phyloP scores from a whole-genome alignment of 208 protist genomes.

The Leishmania arabica region DNA sequence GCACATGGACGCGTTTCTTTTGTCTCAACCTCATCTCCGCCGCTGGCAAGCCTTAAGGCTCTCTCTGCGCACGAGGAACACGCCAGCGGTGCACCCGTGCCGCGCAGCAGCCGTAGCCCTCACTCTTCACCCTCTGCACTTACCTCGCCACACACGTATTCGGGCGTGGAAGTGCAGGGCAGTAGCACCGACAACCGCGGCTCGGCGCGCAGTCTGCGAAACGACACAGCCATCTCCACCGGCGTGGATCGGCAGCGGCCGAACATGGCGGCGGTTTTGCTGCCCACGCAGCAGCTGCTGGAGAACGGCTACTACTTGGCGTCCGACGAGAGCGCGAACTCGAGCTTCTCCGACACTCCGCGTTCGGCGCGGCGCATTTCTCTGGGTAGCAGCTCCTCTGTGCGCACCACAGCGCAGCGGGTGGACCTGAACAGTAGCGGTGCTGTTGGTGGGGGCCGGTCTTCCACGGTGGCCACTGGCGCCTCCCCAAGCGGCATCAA shows the following conservation, averaged over 20 bases:
- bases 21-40: constrained; percentile 3
- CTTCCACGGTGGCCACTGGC: neutral
- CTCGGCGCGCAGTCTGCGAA: constrained; percentile 5
- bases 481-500: neutral
- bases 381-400: constrained; percentile 8
- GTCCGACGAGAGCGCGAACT: constrained; percentile 45
- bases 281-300: constrained; percentile 22
- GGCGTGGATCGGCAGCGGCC: neutral
- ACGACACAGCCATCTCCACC: neutral
- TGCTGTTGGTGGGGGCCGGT: neutral
- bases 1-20: neutral
- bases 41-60: neutral
- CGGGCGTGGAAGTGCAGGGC: neutral
- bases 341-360: constrained; percentile 53
- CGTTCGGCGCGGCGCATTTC: constrained; percentile 24
- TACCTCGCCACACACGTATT: neutral
- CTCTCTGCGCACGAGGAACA: neutral
- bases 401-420: constrained; percentile 1
- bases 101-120: neutral
- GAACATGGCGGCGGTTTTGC: neutral
- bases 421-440: constrained; percentile 19
- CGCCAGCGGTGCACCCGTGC: neutral
- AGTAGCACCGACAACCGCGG: constrained; percentile 4
- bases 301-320: constrained; percentile 32
- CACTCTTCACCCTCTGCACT: neutral